Base-by-base conservation (phyloP, 2,329 filamentous ascomycete species). In the Hypoxylon sp. region DNA sequence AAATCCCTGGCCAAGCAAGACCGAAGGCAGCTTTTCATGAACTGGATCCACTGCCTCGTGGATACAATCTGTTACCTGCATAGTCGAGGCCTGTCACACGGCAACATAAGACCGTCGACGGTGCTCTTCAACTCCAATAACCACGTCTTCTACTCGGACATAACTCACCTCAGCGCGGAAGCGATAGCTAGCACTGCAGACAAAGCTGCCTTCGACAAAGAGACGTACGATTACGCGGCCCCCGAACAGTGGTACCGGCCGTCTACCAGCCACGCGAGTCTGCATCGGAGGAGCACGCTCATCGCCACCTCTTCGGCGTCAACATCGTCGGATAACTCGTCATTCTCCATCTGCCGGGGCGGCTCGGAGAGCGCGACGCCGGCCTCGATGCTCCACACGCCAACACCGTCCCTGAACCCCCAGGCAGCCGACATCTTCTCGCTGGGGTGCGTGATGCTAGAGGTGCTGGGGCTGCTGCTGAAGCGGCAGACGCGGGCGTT, bases 1-100 rank as follows among this genome's bases (percentile, higher is more conserved):
- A 87, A 88, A 66, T 83, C 81, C 48, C 71, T 91, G 9, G 67
- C 83, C 3, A 89, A 90, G 69, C 77, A 79, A 47, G 80, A 83
- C 35, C 80, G 88, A 21, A 80, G 86, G 27, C 76, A 79, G 41
- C 75, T 88, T 13, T 71, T 91, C 4, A 78, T 91, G 69, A 87
- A 90, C 70, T 92, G 89, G 89, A 83, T 92, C 67, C 85, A 89
- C 67, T 92, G 89, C 70, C 79, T 92, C 3, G 80, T 83, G 35
- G 87, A 91, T 70, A 86, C 88, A 1, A 69, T 92, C 13, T 84
- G 86, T 49, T 89, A 83, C 60, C 75, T 92, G 2, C 89, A 92
- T 69, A 81, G 80, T 60, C 81, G 81, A 43, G 85, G 86, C 1
- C 80, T 85, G 20, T 82, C 83, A 2, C 89, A 92, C 66, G 83